phyloP scores from a whole-genome alignment of 2,329 filamentous ascomycete species.

The Teratosphaeria viscida region DNA sequence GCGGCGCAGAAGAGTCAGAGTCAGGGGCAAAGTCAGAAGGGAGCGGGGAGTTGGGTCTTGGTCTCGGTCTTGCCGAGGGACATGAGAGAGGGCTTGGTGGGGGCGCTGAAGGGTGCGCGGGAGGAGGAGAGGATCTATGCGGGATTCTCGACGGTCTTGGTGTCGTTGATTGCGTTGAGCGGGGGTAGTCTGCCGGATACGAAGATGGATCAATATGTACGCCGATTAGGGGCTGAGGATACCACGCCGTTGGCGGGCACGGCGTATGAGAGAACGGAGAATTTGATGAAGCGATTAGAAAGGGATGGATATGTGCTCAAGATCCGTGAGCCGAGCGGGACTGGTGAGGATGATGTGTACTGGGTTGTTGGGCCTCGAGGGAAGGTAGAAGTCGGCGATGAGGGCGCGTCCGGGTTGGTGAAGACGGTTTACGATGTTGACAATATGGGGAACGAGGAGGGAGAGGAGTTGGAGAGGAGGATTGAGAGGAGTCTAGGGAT shows the following conservation, averaged over 20 bases:
- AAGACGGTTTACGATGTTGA: conserved; percentile 41
- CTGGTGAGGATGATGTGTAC: conserved; percentile 63
- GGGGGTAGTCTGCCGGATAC: conserved; percentile 65
- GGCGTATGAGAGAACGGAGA: conserved; percentile 56
- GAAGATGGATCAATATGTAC: conserved; percentile 66
- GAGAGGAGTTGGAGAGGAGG: conserved; percentile 22
- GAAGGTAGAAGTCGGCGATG: conserved; percentile 72
- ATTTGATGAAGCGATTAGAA: conserved; percentile 61
- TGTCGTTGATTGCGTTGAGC: conserved; percentile 63
- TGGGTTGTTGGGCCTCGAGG: conserved; percentile 80
- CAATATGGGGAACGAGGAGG: conserved; percentile 13
- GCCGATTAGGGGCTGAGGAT: conserved; percentile 62
- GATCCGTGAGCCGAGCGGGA: conserved; percentile 53
- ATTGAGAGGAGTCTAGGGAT: conserved; percentile 25
- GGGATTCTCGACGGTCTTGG: conserved; percentile 68
- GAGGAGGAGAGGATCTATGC: conserved; percentile 69
- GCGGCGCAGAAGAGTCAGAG: conserved; percentile 45
- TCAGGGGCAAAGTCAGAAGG: conserved; percentile 32
- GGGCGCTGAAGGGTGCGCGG: conserved; percentile 9
- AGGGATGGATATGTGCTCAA: conserved; percentile 76
- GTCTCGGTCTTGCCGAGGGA: conserved; percentile 57
- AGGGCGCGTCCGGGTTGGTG: conserved; percentile 63
- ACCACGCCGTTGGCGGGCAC: conserved; percentile 47
- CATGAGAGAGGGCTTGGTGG: conserved; percentile 41
- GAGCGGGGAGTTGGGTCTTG: conserved; percentile 56